Percentiles rank a stretch among this genome's conserved stretches.
Evolutionary conservation across 1,139 yeast genomes (phyloP).

Genomic region (Insectozyma bohioensis): DNA sequence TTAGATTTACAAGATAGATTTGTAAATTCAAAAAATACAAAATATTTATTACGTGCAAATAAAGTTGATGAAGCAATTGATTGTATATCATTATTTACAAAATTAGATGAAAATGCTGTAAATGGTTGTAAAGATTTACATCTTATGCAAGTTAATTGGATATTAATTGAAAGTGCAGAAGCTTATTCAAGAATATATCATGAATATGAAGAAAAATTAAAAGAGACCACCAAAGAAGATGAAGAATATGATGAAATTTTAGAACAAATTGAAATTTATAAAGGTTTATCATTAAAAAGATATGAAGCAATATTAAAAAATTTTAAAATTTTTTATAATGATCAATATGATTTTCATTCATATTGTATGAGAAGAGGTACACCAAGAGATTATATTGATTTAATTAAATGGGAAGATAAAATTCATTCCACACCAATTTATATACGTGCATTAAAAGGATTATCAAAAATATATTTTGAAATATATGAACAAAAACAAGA

Average conservation of each 20-base stretch:
- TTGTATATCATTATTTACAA: constrained; percentile 77
- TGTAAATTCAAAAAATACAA: constrained; percentile 84
- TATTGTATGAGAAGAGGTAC: constrained; percentile 92
- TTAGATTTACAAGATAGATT: constrained; percentile 89
- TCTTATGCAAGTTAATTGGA: constrained; percentile 91
- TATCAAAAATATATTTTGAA: constrained; percentile 57
- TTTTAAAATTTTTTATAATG: constrained; percentile 70
- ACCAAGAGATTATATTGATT: constrained; percentile 74
- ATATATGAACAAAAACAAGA: constrained; percentile 29
- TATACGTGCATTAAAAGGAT: constrained; percentile 67
- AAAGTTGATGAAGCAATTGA: constrained; percentile 73
- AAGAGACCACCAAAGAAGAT: constrained; percentile 18
- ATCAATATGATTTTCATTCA: constrained; percentile 92
- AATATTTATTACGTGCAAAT: constrained; percentile 81
- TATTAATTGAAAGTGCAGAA: constrained; percentile 81
- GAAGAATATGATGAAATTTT: constrained; percentile 32
- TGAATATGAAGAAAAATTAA: constrained; percentile 17
- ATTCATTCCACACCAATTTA: constrained; percentile 70
- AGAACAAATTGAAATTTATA: constrained; percentile 42
- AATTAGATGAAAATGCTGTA: constrained; percentile 67
- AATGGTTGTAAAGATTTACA: constrained; percentile 88
- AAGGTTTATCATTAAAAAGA: constrained; percentile 81
- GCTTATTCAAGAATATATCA: constrained; percentile 51
- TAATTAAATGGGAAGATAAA: constrained; percentile 78
- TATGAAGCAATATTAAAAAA: constrained; percentile 65